These are phyloP conservation scores for Populus hybrid DNA, from an alignment of 441 rosid species.

Conservation along the genomic window DNA sequence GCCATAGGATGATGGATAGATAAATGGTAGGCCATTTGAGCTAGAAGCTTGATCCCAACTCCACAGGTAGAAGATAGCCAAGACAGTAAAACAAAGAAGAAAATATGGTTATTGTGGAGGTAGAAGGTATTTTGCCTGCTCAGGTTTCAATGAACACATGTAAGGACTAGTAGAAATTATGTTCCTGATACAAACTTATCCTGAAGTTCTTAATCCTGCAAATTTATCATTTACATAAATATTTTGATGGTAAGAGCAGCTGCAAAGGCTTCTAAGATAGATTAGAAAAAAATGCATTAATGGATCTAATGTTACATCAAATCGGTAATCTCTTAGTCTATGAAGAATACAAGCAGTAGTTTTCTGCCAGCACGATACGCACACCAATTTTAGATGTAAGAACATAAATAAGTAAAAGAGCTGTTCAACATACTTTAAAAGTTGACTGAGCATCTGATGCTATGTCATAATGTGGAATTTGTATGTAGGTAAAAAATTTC, in stretches of 20 bases:
- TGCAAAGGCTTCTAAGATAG: not conserved
- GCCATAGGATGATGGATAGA: not conserved
- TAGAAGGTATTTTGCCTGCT: not conserved
- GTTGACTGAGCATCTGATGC: slow-evolving; percentile 76
- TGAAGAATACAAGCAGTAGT: not conserved
- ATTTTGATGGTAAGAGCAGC: not conserved
- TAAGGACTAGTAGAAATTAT: not conserved
- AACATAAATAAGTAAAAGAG: not conserved
- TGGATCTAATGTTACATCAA: not conserved
- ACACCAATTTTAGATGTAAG: not conserved
- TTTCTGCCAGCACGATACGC: not conserved
- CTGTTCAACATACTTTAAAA: slow-evolving; percentile 32
- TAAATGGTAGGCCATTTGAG: not conserved
- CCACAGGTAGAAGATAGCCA: not conserved
- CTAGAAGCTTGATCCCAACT: not conserved
- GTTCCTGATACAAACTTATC: not conserved
- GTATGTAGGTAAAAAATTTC: slow-evolving; percentile 57
- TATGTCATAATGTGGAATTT: slow-evolving; percentile 71
- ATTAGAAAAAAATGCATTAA: not conserved
- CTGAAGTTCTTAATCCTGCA: not conserved
- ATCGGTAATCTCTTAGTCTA: not conserved
- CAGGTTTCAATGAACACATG: not conserved
- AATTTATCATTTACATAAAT: not conserved
- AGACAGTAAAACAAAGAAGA: not conserved
- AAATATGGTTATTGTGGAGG: not conserved